phyloP scores from a whole-genome alignment of 2,329 filamentous ascomycete species.

The Incumbomyces delicatus region DNA sequence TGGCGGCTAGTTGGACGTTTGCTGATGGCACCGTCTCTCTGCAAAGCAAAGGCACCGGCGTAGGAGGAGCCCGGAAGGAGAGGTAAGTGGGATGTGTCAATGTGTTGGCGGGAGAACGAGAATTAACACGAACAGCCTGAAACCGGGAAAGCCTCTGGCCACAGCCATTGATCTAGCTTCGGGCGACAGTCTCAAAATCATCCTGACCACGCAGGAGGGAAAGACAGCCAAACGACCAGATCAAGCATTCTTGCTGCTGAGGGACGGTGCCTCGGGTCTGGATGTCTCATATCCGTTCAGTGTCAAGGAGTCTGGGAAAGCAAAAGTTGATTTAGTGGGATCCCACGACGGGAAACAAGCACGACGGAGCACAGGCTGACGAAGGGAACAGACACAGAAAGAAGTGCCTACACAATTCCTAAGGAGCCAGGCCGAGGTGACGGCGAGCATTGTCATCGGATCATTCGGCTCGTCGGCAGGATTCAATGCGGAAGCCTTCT shows the following conservation, averaged over 20 bases:
- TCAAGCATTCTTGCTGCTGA: constrained; percentile 81
- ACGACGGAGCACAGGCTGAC: constrained; percentile 7
- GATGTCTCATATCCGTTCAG: constrained; percentile 79
- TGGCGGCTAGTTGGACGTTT: constrained; percentile 51
- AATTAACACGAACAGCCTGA: constrained; percentile 41
- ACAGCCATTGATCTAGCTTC: constrained; percentile 56
- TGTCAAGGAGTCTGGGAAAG: constrained; percentile 82
- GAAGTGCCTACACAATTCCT: constrained; percentile 81
- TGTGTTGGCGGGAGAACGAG: neutral
- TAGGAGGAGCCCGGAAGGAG: constrained; percentile 45
- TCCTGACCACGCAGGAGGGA: constrained; percentile 70
- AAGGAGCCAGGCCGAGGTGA: constrained; percentile 54
- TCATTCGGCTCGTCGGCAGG: constrained; percentile 70
- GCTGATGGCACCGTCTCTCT: constrained; percentile 54
- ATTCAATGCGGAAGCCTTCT: constrained; percentile 61
- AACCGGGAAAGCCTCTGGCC: constrained; percentile 49
- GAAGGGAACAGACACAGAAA: constrained; percentile 59
- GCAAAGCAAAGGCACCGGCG: constrained; percentile 49
- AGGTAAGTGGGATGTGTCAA: constrained; percentile 31
- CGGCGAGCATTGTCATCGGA: constrained; percentile 72
- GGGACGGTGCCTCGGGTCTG: constrained; percentile 62
- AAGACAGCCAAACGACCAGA: constrained; percentile 75
- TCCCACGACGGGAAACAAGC: constrained; percentile 11
- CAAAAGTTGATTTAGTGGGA: constrained; percentile 71
- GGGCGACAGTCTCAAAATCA: constrained; percentile 68